These are phyloP conservation scores for Hygrocybe punicea DNA, from an alignment of 768 basidiomycete genomes.

Conservation along the genomic window DNA sequence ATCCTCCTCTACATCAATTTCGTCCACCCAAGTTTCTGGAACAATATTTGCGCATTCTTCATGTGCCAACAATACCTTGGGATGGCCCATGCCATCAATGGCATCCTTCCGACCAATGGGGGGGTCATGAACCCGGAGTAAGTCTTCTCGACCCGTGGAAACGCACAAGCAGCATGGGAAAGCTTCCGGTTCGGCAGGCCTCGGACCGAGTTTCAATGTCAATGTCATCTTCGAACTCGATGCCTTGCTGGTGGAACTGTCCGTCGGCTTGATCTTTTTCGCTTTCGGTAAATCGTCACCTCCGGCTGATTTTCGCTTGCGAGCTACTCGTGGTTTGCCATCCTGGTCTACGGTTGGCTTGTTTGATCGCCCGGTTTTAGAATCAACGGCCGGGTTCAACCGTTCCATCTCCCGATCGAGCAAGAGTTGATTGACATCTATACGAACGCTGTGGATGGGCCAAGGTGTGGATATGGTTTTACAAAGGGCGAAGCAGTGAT, in stretches of 20 bases:
- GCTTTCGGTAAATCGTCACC: slow-evolving; percentile 36
- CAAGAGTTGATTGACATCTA: slow-evolving; percentile 87
- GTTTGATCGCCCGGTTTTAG: slow-evolving; percentile 16
- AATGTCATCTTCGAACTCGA: slow-evolving; percentile 14
- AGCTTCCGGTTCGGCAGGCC: slow-evolving; percentile 50
- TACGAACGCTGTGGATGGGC: slow-evolving; percentile 64
- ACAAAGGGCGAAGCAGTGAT: background rate
- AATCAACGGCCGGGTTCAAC: slow-evolving; percentile 15
- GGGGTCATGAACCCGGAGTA: slow-evolving; percentile 67
- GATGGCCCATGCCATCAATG: slow-evolving; percentile 44
- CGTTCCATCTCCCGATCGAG: slow-evolving; percentile 57
- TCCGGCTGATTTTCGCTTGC: slow-evolving; percentile 43
- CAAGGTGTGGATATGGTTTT: background rate
- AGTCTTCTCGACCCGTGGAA: slow-evolving; percentile 47
- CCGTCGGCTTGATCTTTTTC: slow-evolving; percentile 49
- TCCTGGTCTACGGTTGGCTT: slow-evolving; percentile 26
- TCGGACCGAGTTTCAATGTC: slow-evolving; percentile 64
- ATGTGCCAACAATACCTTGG: slow-evolving; percentile 70
- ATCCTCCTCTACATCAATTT: slow-evolving; percentile 44
- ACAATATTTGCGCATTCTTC: slow-evolving; percentile 74
- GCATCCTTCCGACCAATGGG: slow-evolving; percentile 55
- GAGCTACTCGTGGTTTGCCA: slow-evolving; percentile 42
- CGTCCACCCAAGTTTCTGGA: slow-evolving; percentile 91
- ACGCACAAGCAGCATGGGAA: slow-evolving; percentile 72
- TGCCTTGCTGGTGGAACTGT: slow-evolving; percentile 25